These are phyloP conservation scores for Jamesozyma hellenica DNA, from an alignment of 805 yeast species.

Conservation along the genomic window DNA sequence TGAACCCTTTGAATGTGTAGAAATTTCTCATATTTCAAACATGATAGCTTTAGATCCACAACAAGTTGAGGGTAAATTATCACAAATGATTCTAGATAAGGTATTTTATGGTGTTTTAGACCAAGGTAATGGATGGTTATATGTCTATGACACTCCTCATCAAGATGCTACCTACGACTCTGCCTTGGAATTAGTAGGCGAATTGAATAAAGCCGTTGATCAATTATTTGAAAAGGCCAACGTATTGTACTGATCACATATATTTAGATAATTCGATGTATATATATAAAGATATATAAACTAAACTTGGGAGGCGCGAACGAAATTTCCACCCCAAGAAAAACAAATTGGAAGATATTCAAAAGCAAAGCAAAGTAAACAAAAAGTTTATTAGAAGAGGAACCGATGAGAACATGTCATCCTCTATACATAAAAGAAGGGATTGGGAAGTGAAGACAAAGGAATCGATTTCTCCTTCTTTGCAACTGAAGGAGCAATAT, in stretches of 20 bases:
- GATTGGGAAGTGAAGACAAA: no score
- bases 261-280: no score
- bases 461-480: no score
- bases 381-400: no score
- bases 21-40: conserved; percentile 76
- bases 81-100: conserved; percentile 93
- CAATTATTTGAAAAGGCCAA: conserved; percentile 89
- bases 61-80: conserved; percentile 86
- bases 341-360: no score
- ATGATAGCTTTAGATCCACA: conserved; percentile 78
- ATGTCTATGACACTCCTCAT: conserved; percentile 80
- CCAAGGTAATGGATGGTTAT: conserved; percentile 97
- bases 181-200: conserved; percentile 75
- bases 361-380: no score
- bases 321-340: no score
- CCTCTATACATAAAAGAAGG: no score
- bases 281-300: no score
- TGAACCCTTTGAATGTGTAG: conserved; percentile 95
- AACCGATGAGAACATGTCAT: no score
- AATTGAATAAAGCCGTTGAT: conserved; percentile 82
- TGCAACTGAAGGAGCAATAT: no score
- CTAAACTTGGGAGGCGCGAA: no score
- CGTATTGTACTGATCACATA: conserved; percentile 57
- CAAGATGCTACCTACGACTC: conserved; percentile 83
- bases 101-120: conserved; percentile 94